A percentile compares a stretch with the other conserved stretches of the same genome.
These are phyloP conservation scores for Penicillium sp. DNA, from an alignment of 2,329 filamentous ascomycete genomes.

Conservation along the genomic window DNA sequence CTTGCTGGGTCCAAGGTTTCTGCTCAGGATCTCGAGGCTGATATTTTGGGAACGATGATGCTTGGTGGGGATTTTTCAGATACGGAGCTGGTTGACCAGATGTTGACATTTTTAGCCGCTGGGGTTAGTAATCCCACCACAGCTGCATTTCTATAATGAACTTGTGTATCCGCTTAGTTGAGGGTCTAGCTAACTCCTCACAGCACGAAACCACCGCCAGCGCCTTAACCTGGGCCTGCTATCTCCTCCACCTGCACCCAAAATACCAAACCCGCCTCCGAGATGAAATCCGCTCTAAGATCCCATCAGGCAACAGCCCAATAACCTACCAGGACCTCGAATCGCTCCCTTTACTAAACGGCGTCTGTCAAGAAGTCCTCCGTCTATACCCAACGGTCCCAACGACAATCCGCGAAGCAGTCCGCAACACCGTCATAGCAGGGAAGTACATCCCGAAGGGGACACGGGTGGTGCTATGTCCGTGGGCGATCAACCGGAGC, in stretches of 20 bases:
- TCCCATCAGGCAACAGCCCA: slow-evolving; percentile 39
- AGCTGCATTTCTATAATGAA: background rate
- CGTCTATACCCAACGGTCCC: slow-evolving; percentile 44
- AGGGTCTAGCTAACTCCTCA: slow-evolving; percentile 5
- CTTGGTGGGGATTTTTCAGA: slow-evolving; percentile 39
- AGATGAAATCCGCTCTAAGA: slow-evolving; percentile 48
- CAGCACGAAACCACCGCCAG: slow-evolving; percentile 56
- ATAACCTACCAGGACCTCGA: slow-evolving; percentile 53
- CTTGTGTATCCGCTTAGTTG: background rate
- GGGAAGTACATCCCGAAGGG: slow-evolving; percentile 66
- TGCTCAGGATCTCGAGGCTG: slow-evolving; percentile 34
- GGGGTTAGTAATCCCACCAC: slow-evolving; percentile 24
- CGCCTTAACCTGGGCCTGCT: slow-evolving; percentile 54
- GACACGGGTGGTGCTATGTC: slow-evolving; percentile 65
- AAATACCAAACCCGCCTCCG: slow-evolving; percentile 50
- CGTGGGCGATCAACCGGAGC: slow-evolving; percentile 69
- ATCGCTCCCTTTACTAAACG: slow-evolving; percentile 71
- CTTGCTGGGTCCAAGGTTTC: slow-evolving; percentile 35
- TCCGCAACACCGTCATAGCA: slow-evolving; percentile 54
- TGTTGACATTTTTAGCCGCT: slow-evolving; percentile 44
- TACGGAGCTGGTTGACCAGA: slow-evolving; percentile 41
- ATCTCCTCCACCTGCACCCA: slow-evolving; percentile 51
- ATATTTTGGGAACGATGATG: slow-evolving; percentile 42
- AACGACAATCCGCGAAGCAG: slow-evolving; percentile 38
- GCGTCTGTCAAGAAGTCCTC: slow-evolving; percentile 72